Evolutionary conservation across 306 rosid genomes (phyloP).

Genomic region (Cicer chorassanicum): DNA sequence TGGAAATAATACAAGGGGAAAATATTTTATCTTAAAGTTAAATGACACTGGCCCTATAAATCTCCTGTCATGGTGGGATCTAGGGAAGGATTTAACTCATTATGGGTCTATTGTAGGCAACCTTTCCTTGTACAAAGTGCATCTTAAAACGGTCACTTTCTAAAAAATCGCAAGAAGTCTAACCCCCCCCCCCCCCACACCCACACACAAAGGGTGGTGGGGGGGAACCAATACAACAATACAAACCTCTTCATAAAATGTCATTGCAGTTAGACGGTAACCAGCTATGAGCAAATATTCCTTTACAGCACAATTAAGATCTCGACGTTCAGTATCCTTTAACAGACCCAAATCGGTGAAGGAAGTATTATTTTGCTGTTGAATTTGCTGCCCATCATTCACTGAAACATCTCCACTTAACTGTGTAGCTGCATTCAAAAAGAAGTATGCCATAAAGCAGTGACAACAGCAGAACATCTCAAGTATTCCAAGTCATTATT

Average conservation of each 20-base stretch:
- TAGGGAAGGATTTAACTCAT: conserved; percentile 1
- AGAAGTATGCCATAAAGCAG: conserved; percentile 31
- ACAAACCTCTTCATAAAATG: conserved; percentile 95
- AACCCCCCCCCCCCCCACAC: not conserved
- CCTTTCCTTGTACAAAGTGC: not conserved
- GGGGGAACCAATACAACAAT: not conserved
- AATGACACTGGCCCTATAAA: conserved; percentile 12
- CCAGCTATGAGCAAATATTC: conserved; percentile 95
- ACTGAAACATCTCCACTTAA: conserved; percentile 54
- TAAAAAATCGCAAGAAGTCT: not conserved
- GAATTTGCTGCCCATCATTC: conserved; percentile 55
- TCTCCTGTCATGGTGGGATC: not conserved
- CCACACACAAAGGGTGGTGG: too few species aligned
- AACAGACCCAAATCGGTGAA: conserved; percentile 78
- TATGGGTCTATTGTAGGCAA: not conserved
- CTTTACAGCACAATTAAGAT: conserved; percentile 94
- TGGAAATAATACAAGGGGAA: not conserved
- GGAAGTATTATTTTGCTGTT: conserved; percentile 57
- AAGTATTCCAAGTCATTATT: conserved; percentile 30
- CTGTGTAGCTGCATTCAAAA: conserved; percentile 50
- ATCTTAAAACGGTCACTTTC: not conserved
- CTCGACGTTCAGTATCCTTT: conserved; percentile 81
- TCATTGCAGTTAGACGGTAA: conserved; percentile 96
- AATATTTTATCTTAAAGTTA: not conserved
- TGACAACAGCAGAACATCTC: not conserved